phyloP scores from a whole-genome alignment of 2,329 filamentous ascomycete species.

The Colletotrichum horii region DNA sequence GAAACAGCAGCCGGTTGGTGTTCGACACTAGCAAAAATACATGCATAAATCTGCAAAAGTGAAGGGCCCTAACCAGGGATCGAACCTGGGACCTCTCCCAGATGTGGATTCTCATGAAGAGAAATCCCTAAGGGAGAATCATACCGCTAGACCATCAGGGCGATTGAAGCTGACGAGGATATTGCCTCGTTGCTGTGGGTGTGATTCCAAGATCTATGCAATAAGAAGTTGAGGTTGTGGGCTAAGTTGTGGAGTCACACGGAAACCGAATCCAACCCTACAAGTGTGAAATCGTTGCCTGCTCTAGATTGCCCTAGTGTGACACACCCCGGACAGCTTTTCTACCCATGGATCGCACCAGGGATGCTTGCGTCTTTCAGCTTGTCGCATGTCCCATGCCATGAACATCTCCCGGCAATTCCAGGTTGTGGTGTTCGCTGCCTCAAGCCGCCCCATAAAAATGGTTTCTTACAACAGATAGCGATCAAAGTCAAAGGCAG shows the following conservation, averaged over 20 bases:
- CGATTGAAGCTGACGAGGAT: not conserved
- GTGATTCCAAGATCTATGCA: fast-evolving
- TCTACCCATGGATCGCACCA: not conserved
- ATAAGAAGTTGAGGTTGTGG: not conserved
- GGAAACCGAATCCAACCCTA: not conserved
- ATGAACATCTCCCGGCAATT: not conserved
- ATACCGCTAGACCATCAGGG: not conserved
- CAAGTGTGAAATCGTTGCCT: not conserved
- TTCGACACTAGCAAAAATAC: not conserved
- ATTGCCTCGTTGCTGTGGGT: not conserved
- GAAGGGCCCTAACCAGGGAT: not conserved
- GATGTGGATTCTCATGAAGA: fast-evolving
- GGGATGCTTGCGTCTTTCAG: not conserved
- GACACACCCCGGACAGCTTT: not conserved
- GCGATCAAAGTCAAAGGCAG: slow-evolving; percentile 18
- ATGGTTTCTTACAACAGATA: not conserved
- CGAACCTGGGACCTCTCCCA: not conserved
- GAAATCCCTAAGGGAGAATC: not conserved
- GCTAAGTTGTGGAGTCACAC: not conserved
- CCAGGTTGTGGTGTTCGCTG: not conserved
- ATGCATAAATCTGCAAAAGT: not conserved
- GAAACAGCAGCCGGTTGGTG: not conserved
- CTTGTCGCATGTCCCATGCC: not conserved
- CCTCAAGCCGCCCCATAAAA: not conserved
- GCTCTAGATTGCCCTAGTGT: not conserved